phyloP scores from a whole-genome alignment of 1,284 basidiomycete species.

The Hemileia vastatrix region DNA sequence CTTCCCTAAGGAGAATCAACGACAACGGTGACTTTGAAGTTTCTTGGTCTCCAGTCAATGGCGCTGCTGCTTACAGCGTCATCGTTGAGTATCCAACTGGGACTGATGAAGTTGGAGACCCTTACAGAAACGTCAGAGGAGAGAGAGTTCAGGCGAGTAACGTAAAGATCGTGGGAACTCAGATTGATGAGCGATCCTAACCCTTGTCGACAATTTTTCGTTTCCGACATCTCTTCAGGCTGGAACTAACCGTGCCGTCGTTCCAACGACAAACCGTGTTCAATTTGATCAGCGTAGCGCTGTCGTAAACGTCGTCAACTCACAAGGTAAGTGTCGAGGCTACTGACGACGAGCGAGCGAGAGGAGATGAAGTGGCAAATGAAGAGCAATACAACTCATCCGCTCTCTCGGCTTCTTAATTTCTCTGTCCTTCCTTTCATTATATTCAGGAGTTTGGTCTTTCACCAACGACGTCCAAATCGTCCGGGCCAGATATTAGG shows the following conservation, averaged over 20 bases:
- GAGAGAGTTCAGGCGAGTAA: background rate
- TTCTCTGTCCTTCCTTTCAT: too few relatives aligned
- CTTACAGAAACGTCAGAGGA: background rate
- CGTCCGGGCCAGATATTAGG: too few relatives aligned
- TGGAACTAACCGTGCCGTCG: background rate
- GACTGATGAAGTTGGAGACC: background rate
- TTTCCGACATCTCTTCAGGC: background rate
- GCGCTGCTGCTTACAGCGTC: background rate
- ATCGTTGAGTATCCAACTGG: background rate
- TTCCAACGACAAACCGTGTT: background rate
- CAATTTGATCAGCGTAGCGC: background rate
- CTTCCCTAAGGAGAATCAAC: background rate
- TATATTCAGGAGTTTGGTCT: too few relatives aligned
- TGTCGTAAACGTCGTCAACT: background rate
- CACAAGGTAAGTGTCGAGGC: background rate
- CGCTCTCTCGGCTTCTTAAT: too few relatives aligned
- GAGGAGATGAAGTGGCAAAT: too few relatives aligned
- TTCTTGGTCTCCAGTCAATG: background rate
- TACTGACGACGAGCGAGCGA: background rate
- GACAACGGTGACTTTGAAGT: background rate
- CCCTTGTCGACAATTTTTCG: background rate
- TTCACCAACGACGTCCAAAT: too few relatives aligned
- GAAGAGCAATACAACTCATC: too few relatives aligned
- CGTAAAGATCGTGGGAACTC: background rate
- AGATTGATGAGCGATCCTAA: background rate